A percentile compares a stretch with the other conserved stretches of the same genome.
These are phyloP conservation scores for Leccinum griseonigrum DNA, from an alignment of 1,284 basidiomycete species.

Conservation along the genomic window DNA sequence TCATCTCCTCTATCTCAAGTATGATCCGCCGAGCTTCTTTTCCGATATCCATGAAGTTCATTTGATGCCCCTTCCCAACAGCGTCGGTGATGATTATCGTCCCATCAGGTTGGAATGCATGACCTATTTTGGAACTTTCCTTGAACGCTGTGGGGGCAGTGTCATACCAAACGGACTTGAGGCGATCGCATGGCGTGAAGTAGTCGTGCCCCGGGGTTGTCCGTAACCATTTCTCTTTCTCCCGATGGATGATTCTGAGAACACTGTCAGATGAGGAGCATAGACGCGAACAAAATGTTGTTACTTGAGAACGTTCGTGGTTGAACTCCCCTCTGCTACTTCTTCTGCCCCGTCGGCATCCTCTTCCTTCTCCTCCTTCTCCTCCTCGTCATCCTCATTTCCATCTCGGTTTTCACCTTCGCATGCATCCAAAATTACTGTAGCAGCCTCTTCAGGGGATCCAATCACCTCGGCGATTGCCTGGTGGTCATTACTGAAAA, in stretches of 20 bases:
- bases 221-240: slow-evolving; percentile 4
- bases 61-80: neutral
- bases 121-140: slow-evolving; percentile 1
- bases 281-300: neutral
- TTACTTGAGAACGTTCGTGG: neutral
- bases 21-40: neutral
- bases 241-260: neutral
- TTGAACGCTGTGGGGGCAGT: neutral
- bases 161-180: slow-evolving; percentile 4
- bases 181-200: slow-evolving; percentile 1
- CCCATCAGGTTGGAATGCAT: slow-evolving; percentile 1
- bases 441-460: too few relatives aligned
- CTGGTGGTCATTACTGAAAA: neutral
- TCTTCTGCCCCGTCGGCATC: neutral
- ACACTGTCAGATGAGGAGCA: neutral
- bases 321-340: neutral
- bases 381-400: neutral
- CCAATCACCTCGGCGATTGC: neutral
- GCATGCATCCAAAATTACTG: too few relatives aligned
- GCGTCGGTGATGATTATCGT: neutral
- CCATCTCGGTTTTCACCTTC: too few relatives aligned
- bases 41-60: neutral
- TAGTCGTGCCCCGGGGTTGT: neutral
- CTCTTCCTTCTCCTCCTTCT: neutral
- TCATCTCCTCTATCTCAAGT: neutral